Evolutionary conservation across 805 yeast genomes (phyloP), one percentile per base, ranked within the genome.

Genomic region (Myxozyma monticola): DNA sequence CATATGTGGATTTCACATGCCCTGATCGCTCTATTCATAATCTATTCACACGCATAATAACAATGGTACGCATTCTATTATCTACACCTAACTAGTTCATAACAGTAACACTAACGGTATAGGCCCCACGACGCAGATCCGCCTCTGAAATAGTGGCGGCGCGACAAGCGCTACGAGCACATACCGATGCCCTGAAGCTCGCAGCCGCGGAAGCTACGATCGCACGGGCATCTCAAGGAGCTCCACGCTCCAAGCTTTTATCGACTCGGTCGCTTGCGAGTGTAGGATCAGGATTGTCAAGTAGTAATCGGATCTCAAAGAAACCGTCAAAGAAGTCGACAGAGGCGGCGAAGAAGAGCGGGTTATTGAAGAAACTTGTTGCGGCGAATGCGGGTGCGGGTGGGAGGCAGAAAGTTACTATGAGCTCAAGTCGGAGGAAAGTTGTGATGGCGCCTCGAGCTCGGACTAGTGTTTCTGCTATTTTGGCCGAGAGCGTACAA

Each of bases 101-200:
- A 22, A 35, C 25, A 9, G n/a, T n/a, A n/a, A n/a, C n/a, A n/a
- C n/a, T n/a, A 33, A 2, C 17, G 15, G 10, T 31, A 9, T 17
- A 54, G 59, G 56, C 51, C 1, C 56, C 59, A 8, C 43, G 51
- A 20, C 42, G 59, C 21, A 43, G 40, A 52, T 46, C 59, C 18
- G 40, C 47, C 34, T 47, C 37, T 17, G 44, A 37, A 24, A 43
- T 51, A 8, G 37, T 54, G 10, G 56, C 54, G 12, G 49, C 49
- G 7, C 48, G 59, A 15, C 59, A 52, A 34, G 57, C 49, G 3
- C 44, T 39, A 9, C 55, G 59, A 10, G 59, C 57, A 7, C 50
- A 54, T 35, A 24, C 39, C 8, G 29, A 54, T 31, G 49, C 51
- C 3, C 44, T 54, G 14, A 54, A 54, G 31, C 53, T 50, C 8